phyloP scores from a whole-genome alignment of 192 early-diverging fungal genomes.

The Dissophora globulifera region DNA sequence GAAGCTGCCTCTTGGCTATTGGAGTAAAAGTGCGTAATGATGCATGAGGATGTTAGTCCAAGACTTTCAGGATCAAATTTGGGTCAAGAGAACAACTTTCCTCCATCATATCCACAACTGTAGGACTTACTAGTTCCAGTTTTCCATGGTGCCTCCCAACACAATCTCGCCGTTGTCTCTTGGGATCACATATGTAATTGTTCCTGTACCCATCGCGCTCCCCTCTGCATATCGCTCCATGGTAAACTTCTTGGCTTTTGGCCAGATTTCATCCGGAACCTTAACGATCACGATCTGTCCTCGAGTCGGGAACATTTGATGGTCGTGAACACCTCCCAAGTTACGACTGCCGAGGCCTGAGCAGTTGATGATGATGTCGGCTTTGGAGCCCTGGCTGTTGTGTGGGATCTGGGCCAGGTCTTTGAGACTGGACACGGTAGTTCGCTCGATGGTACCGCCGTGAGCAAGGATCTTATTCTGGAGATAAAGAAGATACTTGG shows the following conservation, averaged over 20 bases:
- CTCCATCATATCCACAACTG: too few species aligned
- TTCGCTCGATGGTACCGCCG: conserved; percentile 61
- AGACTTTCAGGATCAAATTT: too few species aligned
- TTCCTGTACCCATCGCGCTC: conserved; percentile 41
- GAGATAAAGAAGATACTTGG: conserved; percentile 73
- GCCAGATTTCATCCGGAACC: conserved; percentile 73
- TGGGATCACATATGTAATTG: conserved; percentile 78
- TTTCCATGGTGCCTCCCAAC: conserved; percentile 72
- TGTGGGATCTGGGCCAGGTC: conserved; percentile 57
- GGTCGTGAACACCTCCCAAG: conserved; percentile 80
- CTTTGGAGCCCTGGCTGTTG: conserved; percentile 4
- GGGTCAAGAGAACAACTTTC: too few species aligned
- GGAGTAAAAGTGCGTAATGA: not conserved
- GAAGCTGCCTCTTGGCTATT: conserved; percentile 41
- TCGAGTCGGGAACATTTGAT: conserved; percentile 75
- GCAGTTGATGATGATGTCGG: conserved; percentile 81
- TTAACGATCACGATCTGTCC: conserved; percentile 85
- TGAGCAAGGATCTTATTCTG: conserved; percentile 54
- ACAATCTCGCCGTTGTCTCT: conserved; percentile 79
- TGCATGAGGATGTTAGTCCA: too few species aligned
- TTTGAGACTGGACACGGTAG: conserved; percentile 57
- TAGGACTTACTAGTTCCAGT: conserved; percentile 38
- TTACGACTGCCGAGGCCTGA: conserved; percentile 74
- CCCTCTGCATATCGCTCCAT: conserved; percentile 58
- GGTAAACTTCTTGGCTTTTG: conserved; percentile 59